Conservation (phyloP, 257 asterid species). For the Nicotiana knightiana region DNA sequence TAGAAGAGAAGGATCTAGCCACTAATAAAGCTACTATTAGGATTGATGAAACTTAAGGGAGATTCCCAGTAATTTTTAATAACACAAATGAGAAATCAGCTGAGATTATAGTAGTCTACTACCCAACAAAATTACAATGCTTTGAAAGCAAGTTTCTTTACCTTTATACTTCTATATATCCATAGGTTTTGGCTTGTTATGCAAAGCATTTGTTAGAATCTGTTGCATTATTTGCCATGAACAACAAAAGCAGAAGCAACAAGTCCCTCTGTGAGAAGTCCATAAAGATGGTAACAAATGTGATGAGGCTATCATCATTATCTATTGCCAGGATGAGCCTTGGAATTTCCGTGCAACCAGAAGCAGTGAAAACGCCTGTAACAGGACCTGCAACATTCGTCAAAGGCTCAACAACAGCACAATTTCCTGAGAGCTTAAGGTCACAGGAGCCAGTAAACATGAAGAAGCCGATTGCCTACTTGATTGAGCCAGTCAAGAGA, state of each 20-base stretch:
- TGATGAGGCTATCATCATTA: constrained; percentile 12
- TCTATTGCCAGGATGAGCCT: constrained; percentile 15
- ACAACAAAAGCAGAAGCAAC: constrained; percentile 11
- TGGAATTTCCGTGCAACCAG: background rate
- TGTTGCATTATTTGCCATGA: constrained; percentile 10
- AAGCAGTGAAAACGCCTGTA: background rate
- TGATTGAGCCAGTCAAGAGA: constrained; percentile 3
- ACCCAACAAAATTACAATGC: background rate
- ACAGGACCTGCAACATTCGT: background rate
- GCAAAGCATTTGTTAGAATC: background rate
- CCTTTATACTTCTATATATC: background rate
- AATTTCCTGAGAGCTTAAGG: constrained; percentile 5
- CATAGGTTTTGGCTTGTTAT: background rate
- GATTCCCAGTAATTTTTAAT: background rate
- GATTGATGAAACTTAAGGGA: background rate
- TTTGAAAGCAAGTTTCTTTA: background rate
- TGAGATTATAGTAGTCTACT: background rate
- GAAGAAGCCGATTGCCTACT: constrained; percentile 1
- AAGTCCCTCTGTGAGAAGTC: constrained; percentile 16
- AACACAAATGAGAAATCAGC: background rate
- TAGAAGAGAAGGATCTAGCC: background rate
- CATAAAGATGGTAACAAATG: constrained; percentile 11
- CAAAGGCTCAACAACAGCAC: background rate
- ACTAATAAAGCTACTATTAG: background rate
- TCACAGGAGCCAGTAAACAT: constrained; percentile 7